Evolutionary conservation across 192 early-diverging fungal species (phyloP).

Genomic region (Jimgerdemannia lactiflua): DNA sequence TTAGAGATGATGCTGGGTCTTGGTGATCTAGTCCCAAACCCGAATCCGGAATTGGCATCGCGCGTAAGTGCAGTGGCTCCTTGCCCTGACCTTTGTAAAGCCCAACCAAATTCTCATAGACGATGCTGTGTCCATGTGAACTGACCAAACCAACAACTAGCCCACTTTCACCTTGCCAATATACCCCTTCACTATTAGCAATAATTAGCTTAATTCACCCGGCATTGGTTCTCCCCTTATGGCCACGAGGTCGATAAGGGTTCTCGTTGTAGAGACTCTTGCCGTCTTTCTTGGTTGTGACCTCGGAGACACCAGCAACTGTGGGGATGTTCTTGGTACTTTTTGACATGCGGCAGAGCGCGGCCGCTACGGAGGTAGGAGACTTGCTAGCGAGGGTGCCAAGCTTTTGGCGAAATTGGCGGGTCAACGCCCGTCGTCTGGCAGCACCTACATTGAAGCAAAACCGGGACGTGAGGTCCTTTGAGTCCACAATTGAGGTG

Average conservation of each 20-base stretch:
- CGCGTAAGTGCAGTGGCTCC: too few species aligned
- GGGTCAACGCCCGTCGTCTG: constrained; percentile 66
- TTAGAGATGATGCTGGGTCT: too few species aligned
- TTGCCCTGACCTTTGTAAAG: too few species aligned
- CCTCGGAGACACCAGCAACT: constrained; percentile 89
- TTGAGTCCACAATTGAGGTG: constrained; percentile 62
- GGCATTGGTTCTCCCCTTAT: constrained; percentile 33
- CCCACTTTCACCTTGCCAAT: too few species aligned
- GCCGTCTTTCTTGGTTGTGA: constrained; percentile 87
- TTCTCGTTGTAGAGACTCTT: constrained; percentile 63
- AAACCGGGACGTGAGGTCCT: constrained; percentile 78
- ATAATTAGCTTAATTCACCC: constrained; percentile 13
- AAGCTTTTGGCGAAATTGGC: constrained; percentile 67
- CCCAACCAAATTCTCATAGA: too few species aligned
- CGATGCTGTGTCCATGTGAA: too few species aligned
- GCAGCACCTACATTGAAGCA: constrained; percentile 71
- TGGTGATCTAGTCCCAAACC: too few species aligned
- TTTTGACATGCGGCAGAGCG: constrained; percentile 64
- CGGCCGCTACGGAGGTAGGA: constrained; percentile 90
- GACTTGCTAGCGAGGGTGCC: constrained; percentile 87
- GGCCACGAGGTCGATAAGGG: constrained; percentile 47
- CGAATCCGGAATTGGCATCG: too few species aligned
- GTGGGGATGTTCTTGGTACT: constrained; percentile 75
- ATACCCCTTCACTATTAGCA: too few species aligned
- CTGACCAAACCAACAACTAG: too few species aligned